Evolutionary conservation across 345 rosid genomes (phyloP), one percentile per base, ranked within the genome.

Genomic region (Alliaria petiolata): DNA sequence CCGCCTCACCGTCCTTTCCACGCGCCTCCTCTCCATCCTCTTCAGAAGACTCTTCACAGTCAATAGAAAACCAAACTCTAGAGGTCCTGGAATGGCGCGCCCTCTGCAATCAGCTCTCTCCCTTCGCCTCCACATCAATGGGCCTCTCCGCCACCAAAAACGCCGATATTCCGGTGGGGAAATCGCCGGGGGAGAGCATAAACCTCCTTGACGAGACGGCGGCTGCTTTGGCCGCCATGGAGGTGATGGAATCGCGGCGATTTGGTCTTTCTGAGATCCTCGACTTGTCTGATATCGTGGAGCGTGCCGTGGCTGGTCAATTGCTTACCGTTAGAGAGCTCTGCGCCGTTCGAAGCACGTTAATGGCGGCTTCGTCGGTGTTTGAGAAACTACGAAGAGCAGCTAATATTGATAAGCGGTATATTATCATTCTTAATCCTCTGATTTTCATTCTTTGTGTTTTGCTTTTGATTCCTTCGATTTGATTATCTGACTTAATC

Each of bases 41-140:
- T 0, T 61, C 80, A 3, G 0, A 71, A 57, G 61, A 51, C 3
- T 71, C n/a, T n/a, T n/a, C 79, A n/a, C 75, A 70, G 1, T 53
- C 84, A 51, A 83, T 90, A 68, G 83, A 89, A 65, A 58, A 67
- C 69, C 91, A 90, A 58, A 84, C 97, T 64, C 80, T 93, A 2
- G 75, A 82, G 51, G 84, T 76, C 75, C 83, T 90, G 8, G 96
- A 93, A 86, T 93, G 98, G 97, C 72, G 76, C 60, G 70, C 89
- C 8, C 81, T 93, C 67, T 93, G 98, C 89, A 45, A 72, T 22
- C 86, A 82, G 33, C 92, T 93, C 77, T 80, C 87, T 71, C 70
- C 86, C 53, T 93, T 93, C 83, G 81, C 91, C 4, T 87, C 90
- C 11, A 93, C 97, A 38, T 77, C 96, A 35, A 90, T 87, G 97